These are phyloP conservation scores for Domatiomyces globalis DNA, from an alignment of 2,329 filamentous ascomycete genomes.

Conservation along the genomic window DNA sequence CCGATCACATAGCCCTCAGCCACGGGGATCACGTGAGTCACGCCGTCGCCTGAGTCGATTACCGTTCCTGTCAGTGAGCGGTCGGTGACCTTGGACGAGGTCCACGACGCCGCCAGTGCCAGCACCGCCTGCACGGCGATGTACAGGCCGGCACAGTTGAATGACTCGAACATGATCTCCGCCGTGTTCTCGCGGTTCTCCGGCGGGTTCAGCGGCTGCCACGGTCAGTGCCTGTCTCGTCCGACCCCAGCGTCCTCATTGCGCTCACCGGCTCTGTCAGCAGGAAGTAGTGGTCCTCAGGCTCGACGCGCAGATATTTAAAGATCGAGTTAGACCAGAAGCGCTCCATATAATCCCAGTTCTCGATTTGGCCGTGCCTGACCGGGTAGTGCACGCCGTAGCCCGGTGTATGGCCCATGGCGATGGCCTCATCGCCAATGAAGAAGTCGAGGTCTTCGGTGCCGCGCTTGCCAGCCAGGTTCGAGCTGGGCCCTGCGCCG, in stretches of 20 bases:
- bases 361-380: constrained; percentile 94
- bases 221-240: constrained; percentile 1
- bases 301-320: constrained; percentile 96
- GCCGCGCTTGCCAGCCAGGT: constrained; percentile 80
- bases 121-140: constrained; percentile 97
- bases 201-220: constrained; percentile 82
- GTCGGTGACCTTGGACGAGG: constrained; percentile 92
- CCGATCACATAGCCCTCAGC: constrained; percentile 98
- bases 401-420: constrained; percentile 70
- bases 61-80: constrained; percentile 92
- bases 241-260: neutral
- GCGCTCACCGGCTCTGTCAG: constrained; percentile 78
- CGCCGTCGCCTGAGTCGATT: constrained; percentile 96
- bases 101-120: constrained; percentile 94
- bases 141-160: constrained; percentile 97
- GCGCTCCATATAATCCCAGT: constrained; percentile 99
- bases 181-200: constrained; percentile 98
- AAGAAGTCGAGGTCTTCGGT: constrained; percentile 98
- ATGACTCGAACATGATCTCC: constrained; percentile 99
- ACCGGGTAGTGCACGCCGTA: constrained; percentile 98
- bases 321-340: constrained; percentile 99
- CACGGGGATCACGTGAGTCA: constrained; percentile 96
- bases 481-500: constrained; percentile 57
- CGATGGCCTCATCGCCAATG: constrained; percentile 90
- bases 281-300: constrained; percentile 96